Base-by-base conservation (phyloP, 1,139 yeast species). In the Sugiyamaella neomexicana region DNA sequence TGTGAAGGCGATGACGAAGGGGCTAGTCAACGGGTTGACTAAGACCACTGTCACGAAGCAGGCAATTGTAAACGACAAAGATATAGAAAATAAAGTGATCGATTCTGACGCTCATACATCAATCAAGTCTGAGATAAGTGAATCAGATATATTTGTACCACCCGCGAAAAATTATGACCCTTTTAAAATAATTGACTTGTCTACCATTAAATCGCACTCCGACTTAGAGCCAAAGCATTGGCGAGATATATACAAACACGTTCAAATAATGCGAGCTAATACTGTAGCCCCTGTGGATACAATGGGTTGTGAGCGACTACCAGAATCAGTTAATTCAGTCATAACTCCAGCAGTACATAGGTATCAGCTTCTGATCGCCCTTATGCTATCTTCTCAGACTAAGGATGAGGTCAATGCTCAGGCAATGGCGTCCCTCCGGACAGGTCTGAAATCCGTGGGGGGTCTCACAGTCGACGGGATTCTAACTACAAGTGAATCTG, bases 301-400 rank as follows among this genome's bases (percentile, higher is more conserved):
- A 0, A 85, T 89, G 80, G 97, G 97, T 2, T 89, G 97, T 69
- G 93, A 87, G 47, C 74, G 84, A 50, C 78, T 89, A 49, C 93
- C 96, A 1, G 73, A 68, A 23, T 52, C 51, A 3, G 61, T 59
- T 8, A 60, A 65, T n/a, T 45, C 57, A 1, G 52, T 55, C 8
- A 58, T 64, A 55, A 65, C 60, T 55, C 73, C 57, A 67, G 78
- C 31, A 62, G 70, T 59, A 66, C 83, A 78, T 63, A 74, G 97
- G 49, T 86, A 85, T 66, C 97, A 90, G 68, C 74, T 89, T 38
- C 73, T 91, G 44, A 76, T 89, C 0, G 83, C 96, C 2, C 75
- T 91, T 53, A 88, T 91, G 93, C 79, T 93, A 34, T 88, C 96
- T 12, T 81, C 97, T 0, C 98, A 91, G 64, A 93, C 98, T 1